phyloP scores from a whole-genome alignment of 179 eudicot species.

The Silene vulgaris region DNA sequence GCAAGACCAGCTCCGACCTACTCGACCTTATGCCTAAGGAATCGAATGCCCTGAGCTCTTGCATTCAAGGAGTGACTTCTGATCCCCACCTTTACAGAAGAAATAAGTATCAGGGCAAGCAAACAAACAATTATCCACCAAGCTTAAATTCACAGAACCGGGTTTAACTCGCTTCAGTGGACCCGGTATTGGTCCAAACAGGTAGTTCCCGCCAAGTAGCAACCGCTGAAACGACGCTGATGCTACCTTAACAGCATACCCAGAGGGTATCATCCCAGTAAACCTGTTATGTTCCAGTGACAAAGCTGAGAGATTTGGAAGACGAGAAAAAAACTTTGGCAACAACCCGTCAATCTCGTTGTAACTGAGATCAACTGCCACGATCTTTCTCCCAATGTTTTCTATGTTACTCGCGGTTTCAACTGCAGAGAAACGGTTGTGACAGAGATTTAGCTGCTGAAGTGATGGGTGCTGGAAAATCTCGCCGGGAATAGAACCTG shows the following conservation, averaged over 20 bases:
- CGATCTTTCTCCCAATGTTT: conserved; percentile 26
- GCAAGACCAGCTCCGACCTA: not conserved
- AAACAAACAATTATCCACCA: conserved; percentile 70
- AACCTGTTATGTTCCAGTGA: conserved; percentile 62
- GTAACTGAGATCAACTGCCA: conserved; percentile 62
- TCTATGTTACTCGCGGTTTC: conserved; percentile 25
- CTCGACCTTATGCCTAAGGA: conserved; percentile 20
- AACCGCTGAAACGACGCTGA: conserved; percentile 54
- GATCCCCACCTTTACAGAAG: conserved; percentile 40
- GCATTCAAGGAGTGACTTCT: conserved; percentile 56
- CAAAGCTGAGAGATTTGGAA: conserved; percentile 57
- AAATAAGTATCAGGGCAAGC: conserved; percentile 52
- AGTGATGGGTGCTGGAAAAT: conserved; percentile 59
- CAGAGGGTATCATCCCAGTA: conserved; percentile 66
- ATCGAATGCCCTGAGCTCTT: conserved; percentile 35
- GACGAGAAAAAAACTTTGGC: conserved; percentile 53
- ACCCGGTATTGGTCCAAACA: conserved; percentile 69
- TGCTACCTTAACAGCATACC: conserved; percentile 45
- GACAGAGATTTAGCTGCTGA: conserved; percentile 54
- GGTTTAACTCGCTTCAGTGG: conserved; percentile 44
- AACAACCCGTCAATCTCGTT: conserved; percentile 52
- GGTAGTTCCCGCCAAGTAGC: conserved; percentile 68
- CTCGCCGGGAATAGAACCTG: conserved; percentile 41
- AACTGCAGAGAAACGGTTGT: conserved; percentile 41
- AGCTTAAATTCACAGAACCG: conserved; percentile 50